Evolutionary conservation across 305 asterid genomes (phyloP), one percentile per base, ranked within the genome.

Genomic region (Fraxinus sp.): DNA sequence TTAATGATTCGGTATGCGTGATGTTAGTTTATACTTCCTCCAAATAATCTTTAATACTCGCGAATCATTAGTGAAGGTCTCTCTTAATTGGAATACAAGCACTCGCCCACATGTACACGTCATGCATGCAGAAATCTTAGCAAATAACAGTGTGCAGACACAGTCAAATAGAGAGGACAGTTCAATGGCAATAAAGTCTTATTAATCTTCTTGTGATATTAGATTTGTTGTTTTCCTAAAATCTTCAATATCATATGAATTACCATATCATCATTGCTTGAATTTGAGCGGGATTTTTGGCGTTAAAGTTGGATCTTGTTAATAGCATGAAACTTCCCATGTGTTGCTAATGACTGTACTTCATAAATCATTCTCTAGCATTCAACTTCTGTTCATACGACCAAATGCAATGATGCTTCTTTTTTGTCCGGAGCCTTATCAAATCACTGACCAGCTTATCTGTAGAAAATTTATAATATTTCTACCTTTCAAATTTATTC

Each of bases 1-100:
- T 80, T 94, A 55, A 93, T 95, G 98, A 95, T 95, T 80, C 88
- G 93, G 99, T 95, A 88, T 71, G 83, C 78, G 46, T 76, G 71
- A 14, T 75, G 83, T 22, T 22, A 8, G 10, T 64, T 74, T 78
- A 72, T 24, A 57, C 7, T 39, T 73, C 16, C 62, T 59, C 30
- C 30, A 18, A 35, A 16, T 71, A 14, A 5, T 33, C 5, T 13
- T 32, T 32, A 9, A 33, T 26, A 20, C 28, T 13, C 13, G 28
- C 1, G 72, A 28, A 46, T 77, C 41, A 30, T 35, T 77, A 5
- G 16, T 24, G 66, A 26, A 2, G 22, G 26, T 52, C 46, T 46
- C 68, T 46, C 72, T 35, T 20, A 52, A 28, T 33, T 28, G 11
- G 26, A 10, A 46, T 41, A 24, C 14, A n/a, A 76, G 22, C 79